Conservation (phyloP, 1,284 basidiomycete genomes). For the Austroboletus niveus region DNA sequence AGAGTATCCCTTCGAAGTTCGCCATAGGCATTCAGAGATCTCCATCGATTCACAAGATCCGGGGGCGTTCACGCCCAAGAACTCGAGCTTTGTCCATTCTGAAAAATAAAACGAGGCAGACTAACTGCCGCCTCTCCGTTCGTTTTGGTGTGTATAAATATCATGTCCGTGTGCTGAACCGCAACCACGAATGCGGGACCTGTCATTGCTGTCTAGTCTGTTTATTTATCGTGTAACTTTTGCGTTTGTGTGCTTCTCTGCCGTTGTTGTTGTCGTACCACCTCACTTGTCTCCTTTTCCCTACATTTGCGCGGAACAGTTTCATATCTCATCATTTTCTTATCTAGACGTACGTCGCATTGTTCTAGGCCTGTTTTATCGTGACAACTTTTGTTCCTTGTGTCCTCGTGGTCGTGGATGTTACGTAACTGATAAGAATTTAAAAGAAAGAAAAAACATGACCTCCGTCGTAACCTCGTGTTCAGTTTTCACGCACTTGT, state of each 20-base stretch:
- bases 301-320: not conserved
- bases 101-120: conserved; percentile 24
- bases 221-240: conserved; percentile 31
- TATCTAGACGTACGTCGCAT: conserved; percentile 11
- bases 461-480: not conserved
- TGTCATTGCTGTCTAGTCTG: conserved; percentile 13
- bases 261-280: conserved; percentile 4
- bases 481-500: not conserved
- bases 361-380: not conserved
- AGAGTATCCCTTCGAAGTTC: conserved; percentile 31
- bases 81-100: conserved; percentile 28
- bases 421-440: not conserved
- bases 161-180: conserved; percentile 7
- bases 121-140: too few species aligned
- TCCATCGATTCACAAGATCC: conserved; percentile 33
- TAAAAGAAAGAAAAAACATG: not conserved
- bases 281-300: not conserved
- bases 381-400: not conserved
- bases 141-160: conserved; percentile 1
- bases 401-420: not conserved
- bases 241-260: not conserved
- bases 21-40: conserved; percentile 30
- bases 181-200: conserved; percentile 18
- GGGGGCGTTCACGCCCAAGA: conserved; percentile 23
- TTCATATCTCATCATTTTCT: not conserved